Conservation (phyloP, 495 filamentous ascomycete species). For the Penicillium herquei region DNA sequence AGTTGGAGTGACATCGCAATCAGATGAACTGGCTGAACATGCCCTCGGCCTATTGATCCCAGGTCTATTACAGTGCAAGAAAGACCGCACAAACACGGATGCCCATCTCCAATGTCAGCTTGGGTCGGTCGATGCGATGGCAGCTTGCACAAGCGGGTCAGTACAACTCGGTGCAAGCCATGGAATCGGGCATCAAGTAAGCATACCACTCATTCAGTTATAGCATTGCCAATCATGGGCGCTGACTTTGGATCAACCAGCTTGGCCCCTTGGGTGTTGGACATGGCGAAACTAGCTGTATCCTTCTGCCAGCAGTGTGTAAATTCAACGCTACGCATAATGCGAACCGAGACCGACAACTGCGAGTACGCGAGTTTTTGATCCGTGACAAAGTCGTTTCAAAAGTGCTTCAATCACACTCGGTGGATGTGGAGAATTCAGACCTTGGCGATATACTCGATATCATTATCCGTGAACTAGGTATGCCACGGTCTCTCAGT, state of each 20-base stretch:
- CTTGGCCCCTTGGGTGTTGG: constrained; percentile 62
- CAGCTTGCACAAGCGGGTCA: constrained; percentile 40
- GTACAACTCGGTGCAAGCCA: constrained; percentile 59
- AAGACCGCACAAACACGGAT: constrained; percentile 40
- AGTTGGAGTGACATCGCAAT: constrained; percentile 31
- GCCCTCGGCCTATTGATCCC: constrained; percentile 52
- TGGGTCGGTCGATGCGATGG: constrained; percentile 57
- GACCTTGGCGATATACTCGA: constrained; percentile 58
- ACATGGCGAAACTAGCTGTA: constrained; percentile 66
- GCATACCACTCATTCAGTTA: neutral
- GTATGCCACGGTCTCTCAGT: constrained; percentile 53
- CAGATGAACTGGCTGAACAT: constrained; percentile 39
- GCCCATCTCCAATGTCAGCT: constrained; percentile 53
- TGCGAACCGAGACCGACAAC: constrained; percentile 48
- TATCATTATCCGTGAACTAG: constrained; percentile 52
- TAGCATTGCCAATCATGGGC: neutral
- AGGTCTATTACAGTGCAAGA: constrained; percentile 49
- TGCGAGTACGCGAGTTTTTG: constrained; percentile 46
- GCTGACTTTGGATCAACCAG: constrained; percentile 12
- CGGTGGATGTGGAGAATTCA: constrained; percentile 29
- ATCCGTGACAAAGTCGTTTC: constrained; percentile 44
- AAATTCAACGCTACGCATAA: constrained; percentile 55
- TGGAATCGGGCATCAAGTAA: constrained; percentile 64
- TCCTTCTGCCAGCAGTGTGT: constrained; percentile 60
- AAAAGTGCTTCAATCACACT: constrained; percentile 37